Base-by-base conservation (phyloP, 306 rosid species). In the Cucurbita moschata region DNA sequence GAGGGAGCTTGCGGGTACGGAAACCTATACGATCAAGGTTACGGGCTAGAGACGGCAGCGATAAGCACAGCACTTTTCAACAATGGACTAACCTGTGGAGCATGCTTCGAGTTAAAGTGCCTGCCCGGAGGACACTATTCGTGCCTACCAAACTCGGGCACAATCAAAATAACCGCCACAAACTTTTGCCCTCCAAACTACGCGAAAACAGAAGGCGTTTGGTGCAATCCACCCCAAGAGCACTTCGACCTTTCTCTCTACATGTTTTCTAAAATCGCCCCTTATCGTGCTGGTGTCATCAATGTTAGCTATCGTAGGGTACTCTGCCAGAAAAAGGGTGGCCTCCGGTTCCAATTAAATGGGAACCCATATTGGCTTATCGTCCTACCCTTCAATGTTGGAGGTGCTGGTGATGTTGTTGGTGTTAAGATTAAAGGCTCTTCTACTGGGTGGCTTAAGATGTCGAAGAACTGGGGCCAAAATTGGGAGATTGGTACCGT, bases 1-100 rank as follows among this genome's bases (percentile, higher is more conserved):
- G 95, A 82, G 69, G 97, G 97, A 8, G 96, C 90, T 76, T 89
- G 95, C 67, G 96, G 92, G 0, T 88, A 92, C 38, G 95, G 92
- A 3, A 54, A 92, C 76, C 82, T 92, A 0, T 72, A 73, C 75
- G 0, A 84, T 39, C 96, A 89, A 81, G 96, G 97, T 0, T 92
- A 89, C 67, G 96, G 97, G 6, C 80, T 88, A 0, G 76, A 52
- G 5, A 91, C 89, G 0, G 15, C 89, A 9, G 96, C 96, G 0
- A 72, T 87, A 52, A 91, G 97, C 81, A 84, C 91, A 0, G 83
- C 83, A 1, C 82, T 89, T 8, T 89, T 84, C 79, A 81, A 91
- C 61, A 19, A 83, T 0, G 97, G 96, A 0, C 19, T 6, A 2
- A 14, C 79, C 0, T 89, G 89, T 23, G 94, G 97, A 6, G 82